Base-by-base conservation (phyloP, 1,284 basidiomycete species). In the Clitocybe nebularis region DNA sequence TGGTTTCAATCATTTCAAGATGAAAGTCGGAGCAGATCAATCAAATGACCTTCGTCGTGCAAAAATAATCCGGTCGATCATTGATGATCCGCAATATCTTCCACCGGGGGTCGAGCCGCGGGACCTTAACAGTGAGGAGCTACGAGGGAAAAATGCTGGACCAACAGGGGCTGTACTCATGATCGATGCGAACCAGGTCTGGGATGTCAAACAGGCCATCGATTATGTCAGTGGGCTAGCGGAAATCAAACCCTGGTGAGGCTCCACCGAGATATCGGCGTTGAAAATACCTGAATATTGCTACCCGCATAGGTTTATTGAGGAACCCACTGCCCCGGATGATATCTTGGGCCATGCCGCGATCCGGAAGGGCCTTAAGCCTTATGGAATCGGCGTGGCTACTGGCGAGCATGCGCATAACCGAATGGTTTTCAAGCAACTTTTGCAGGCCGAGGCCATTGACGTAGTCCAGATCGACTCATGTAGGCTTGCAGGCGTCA, bases 101-200 rank as follows among this genome's bases (percentile, higher is more conserved):
- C 84, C 84, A 9, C 47, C 68, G 1, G 77, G 74, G 17, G 59
- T 67, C 22, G 63, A 69, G 44, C 72, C 75, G 22, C 74, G 81
- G 36, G 81, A 89, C 61, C 84, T 81, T 4, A 74, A 74, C 41
- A 75, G 81, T 32, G 77, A 82, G 36, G 79, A 68, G 19, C 62
- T 88, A 25, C 72, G 68, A 41, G 89, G 85, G 9, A 98, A 97
- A 77, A 96, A 97, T 54, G 93, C 93, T 4, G 92, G 93, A 7
- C 91, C 92, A 2, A 92, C 93, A 0, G 93, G 94, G 9, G 82
- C 85, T 37, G 93, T 96, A 17, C 72, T 96, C 47, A 97, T 97
- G 93, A 90, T 97, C 50, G 93, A 97, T 62, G 89, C 93, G 37
- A 97, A 97, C 68, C 93, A 94, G 66, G 90, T 97, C 14, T 97